Base-by-base conservation (phyloP, 2,329 filamentous ascomycete genomes). In the Verticillium isaacii region DNA sequence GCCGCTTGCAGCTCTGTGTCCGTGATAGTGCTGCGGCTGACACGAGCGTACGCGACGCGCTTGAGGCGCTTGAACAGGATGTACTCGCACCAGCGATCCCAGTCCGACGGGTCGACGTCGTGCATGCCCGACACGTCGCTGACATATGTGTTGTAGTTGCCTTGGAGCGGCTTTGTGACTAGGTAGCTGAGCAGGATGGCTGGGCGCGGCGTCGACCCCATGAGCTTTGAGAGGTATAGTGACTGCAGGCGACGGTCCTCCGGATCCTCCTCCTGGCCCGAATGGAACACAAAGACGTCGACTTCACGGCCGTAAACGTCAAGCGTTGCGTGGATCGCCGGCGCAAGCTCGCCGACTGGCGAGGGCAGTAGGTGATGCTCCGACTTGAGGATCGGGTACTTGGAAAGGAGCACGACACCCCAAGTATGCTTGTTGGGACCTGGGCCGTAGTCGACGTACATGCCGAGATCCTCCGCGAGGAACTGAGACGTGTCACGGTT, bases 341-440 rank as follows among this genome's bases (percentile, higher is more conserved):
- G 95, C 1, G 95, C 95, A 36, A 99, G 85, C 75, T 99, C 95
- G 63, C 95, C 95, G 1, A 96, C 93, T 0, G 95, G 95, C 15
- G 90, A 95, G 17, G 95, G 95, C 5, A 98, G 85, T 14, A 99
- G 86, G 70, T 99, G 95, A 73, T 99, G 95, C 25, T 93, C 97
- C 1, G 92, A 97, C 78, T 98, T 97, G 63, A 99, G 76, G 70
- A 99, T 99, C 3, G 95, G 95, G 80, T 98, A 99, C 73, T 98
- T 98, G 69, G 93, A 97, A 4, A 99, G 84, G 55, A 99, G 82
- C 25, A 93, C 95, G 11, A 89, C 87, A 59, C 95, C 95, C 95
- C 95, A 99, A 0, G 95, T 99, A 79, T 99, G 95, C 79, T 98
- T 99, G 84, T 99, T 97, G 7, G 95, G 95, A 2, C 95, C 95